Conservation (phyloP, 768 basidiomycete species). For the Tulasnella sp. region DNA sequence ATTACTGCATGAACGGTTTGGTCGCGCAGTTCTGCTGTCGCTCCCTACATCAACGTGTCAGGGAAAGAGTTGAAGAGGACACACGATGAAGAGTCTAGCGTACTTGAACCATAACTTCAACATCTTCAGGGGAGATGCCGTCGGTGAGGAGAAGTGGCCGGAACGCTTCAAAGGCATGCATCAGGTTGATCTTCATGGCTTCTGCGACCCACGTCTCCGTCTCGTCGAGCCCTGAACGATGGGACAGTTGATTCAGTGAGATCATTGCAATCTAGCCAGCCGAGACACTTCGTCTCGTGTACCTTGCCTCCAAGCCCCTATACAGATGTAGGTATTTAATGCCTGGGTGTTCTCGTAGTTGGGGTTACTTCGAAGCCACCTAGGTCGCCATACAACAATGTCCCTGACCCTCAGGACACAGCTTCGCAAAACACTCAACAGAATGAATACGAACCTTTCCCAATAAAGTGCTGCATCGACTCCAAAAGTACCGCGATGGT, state of each 20-base stretch:
- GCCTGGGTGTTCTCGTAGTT: neutral
- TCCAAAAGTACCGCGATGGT: neutral
- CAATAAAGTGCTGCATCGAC: slow-evolving; percentile 3
- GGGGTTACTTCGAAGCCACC: slow-evolving; percentile 12
- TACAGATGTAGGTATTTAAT: neutral
- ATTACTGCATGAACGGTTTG: slow-evolving; percentile 2
- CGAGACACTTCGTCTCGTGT: too few species aligned
- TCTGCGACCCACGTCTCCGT: neutral
- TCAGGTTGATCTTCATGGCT: neutral
- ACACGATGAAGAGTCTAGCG: too few species aligned
- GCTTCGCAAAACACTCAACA: too few species aligned
- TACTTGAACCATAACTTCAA: neutral
- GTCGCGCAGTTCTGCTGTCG: neutral
- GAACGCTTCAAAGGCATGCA: slow-evolving; percentile 1
- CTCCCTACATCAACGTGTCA: neutral
- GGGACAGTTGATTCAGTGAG: neutral
- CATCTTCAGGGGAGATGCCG: neutral
- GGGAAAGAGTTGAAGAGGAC: too few species aligned
- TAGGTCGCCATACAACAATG: neutral
- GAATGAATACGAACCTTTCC: neutral
- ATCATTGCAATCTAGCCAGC: neutral
- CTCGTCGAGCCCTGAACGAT: neutral
- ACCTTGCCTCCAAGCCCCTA: slow-evolving; percentile 6
- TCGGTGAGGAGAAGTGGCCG: slow-evolving; percentile 8
- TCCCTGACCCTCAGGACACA: neutral